These are phyloP conservation scores for Backusella macrospora DNA, from an alignment of 192 early-diverging fungal species.

Conservation along the genomic window DNA sequence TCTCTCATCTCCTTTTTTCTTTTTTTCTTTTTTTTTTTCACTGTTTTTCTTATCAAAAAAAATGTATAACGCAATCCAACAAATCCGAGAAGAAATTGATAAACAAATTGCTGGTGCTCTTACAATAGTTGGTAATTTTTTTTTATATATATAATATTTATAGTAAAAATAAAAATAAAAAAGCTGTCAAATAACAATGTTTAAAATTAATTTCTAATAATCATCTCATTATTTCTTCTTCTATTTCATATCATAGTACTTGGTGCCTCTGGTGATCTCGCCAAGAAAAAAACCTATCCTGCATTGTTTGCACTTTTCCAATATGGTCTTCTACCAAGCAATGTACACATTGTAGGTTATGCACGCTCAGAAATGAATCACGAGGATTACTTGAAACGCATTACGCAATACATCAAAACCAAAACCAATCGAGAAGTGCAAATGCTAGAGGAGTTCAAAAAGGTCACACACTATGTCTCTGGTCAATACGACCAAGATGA, in stretches of 20 bases:
- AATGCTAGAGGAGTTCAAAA: constrained; percentile 64
- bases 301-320: constrained; percentile 93
- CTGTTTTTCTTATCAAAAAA: constrained; percentile 14
- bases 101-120: constrained; percentile 35
- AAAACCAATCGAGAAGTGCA: constrained; percentile 26
- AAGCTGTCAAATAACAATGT: neutral
- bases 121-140: constrained; percentile 42
- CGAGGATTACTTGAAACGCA: constrained; percentile 77
- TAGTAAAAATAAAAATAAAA: too few species aligned
- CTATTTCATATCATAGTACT: constrained; percentile 65
- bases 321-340: constrained; percentile 76
- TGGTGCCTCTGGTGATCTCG: constrained; percentile 93
- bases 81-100: constrained; percentile 33
- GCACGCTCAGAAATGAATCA: constrained; percentile 81
- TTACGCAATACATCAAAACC: constrained; percentile 71
- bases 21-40: neutral
- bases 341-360: constrained; percentile 87
- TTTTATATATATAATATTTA: too few species aligned
- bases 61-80: constrained; percentile 24
- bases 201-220: neutral
- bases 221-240: too few species aligned
- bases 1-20: neutral
- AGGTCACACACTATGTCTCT: constrained; percentile 71
- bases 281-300: constrained; percentile 98
- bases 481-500: constrained; percentile 84